Evolutionary conservation across 2,329 filamentous ascomycete species (phyloP), one percentile per base, ranked within the genome.

Genomic region (Volutella citrinella): DNA sequence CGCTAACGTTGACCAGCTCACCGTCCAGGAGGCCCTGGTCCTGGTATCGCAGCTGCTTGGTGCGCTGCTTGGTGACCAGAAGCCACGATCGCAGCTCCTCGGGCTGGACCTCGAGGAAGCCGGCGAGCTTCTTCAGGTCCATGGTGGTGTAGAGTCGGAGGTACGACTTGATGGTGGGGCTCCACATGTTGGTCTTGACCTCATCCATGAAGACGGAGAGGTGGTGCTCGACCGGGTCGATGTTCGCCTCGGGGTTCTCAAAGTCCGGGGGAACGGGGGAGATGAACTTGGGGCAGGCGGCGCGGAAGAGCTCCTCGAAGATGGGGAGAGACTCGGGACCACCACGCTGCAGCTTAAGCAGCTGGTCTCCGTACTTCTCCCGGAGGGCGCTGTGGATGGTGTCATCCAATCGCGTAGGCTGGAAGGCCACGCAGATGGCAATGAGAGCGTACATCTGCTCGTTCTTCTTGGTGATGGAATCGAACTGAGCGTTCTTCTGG

Each of bases 381-480:
- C 93, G 83, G 34, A 98, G 82, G 45, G 91, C 89, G 43, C 88
- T 94, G 81, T 98, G 93, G 72, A 98, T 96, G 61, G 91, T 97
- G 75, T 98, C 93, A 63, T 98, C 93, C 55, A 98, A 81, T 54
- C 93, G 82, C 37, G 91, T 97, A 39, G 93, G 93, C 70, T 95
- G 87, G 78, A 98, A 95, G 48, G 93, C 90, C 38, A 97, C 90
- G 68, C 93, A 98, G 71, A 98, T 97, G 66, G 93, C 91, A 55
- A 98, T 94, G 51, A 98, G 80, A 23, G 93, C 93, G 66, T 96
- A 96, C 91, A 98, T 97, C 76, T 98, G 93, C 67, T 98, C 93
- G 68, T 95, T 97, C 82, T 97, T 97, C 85, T 98, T 98, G 57
- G 87, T 90, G 68, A 97, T 96, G 46, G 88, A 94, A 67, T 98